Evolutionary conservation across 1,284 basidiomycete genomes (phyloP).

Genomic region (Malassezia sp.): DNA sequence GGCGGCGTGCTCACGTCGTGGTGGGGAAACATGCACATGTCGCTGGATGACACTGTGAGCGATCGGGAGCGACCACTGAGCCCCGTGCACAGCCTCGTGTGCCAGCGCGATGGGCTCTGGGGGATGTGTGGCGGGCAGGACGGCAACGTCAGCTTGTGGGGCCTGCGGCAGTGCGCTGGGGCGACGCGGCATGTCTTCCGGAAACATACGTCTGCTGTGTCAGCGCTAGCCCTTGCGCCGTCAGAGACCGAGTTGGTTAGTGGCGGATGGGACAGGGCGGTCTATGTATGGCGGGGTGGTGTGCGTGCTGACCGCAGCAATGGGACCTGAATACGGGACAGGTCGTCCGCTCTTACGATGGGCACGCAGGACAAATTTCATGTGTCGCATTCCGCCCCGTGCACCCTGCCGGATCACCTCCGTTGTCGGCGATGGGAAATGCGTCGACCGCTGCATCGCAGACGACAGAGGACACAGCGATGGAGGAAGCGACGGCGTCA

Average conservation of each 20-base stretch:
- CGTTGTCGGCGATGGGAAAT: not conserved
- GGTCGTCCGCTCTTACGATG: slow-evolving; percentile 62
- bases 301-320: slow-evolving; percentile 55
- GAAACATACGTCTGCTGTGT: slow-evolving; percentile 64
- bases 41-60: slow-evolving; percentile 4
- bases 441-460: not conserved
- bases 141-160: slow-evolving; percentile 61
- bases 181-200: slow-evolving; percentile 61
- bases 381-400: slow-evolving; percentile 65
- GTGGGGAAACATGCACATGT: slow-evolving; percentile 56
- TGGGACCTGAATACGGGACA: slow-evolving; percentile 95
- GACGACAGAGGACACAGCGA: not conserved
- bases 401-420: not conserved
- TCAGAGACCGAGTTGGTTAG: slow-evolving; percentile 76
- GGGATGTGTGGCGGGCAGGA: slow-evolving; percentile 34
- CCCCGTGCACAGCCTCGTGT: slow-evolving; percentile 37
- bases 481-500: not conserved
- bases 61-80: slow-evolving; percentile 24
- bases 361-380: slow-evolving; percentile 76
- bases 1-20: slow-evolving; percentile 74
- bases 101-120: slow-evolving; percentile 41
- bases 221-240: slow-evolving; percentile 66
- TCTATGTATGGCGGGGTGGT: slow-evolving; percentile 70
- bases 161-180: slow-evolving; percentile 82
- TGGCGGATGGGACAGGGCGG: slow-evolving; percentile 86